phyloP scores from a whole-genome alignment of 2,329 filamentous ascomycete genomes.

The Pseudogymnoascus sp. region DNA sequence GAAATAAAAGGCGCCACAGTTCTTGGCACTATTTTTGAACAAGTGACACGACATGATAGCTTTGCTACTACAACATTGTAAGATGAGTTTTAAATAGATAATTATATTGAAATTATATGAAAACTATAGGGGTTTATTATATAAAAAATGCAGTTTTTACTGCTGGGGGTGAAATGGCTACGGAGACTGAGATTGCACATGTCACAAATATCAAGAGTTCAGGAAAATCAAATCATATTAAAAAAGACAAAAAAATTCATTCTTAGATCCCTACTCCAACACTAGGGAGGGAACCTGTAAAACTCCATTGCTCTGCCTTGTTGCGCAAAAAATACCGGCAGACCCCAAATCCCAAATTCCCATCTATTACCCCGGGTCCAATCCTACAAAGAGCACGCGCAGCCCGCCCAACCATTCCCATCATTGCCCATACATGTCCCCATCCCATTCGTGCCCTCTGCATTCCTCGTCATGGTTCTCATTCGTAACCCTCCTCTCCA shows the following conservation, averaged over 20 bases:
- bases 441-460: background rate
- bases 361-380: constrained; percentile 18
- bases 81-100: too few relatives aligned
- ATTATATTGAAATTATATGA: too few relatives aligned
- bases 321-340: constrained; percentile 12
- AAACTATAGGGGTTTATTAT: too few relatives aligned
- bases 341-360: constrained; percentile 17
- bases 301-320: constrained; percentile 30
- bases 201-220: constrained; percentile 16
- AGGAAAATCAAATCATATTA: background rate
- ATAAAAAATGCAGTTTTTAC: too few relatives aligned
- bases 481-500: background rate
- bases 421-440: background rate
- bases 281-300: constrained; percentile 15
- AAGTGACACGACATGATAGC: too few relatives aligned
- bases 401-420: constrained; percentile 18
- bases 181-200: too few relatives aligned
- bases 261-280: constrained; percentile 6
- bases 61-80: too few relatives aligned
- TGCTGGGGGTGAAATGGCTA: too few relatives aligned
- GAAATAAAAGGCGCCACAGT: too few relatives aligned
- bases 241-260: background rate
- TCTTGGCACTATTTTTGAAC: too few relatives aligned
- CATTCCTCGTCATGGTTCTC: background rate
- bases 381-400: constrained; percentile 29